These are phyloP conservation scores for Aspergillus sp. DNA, from an alignment of 2,329 filamentous ascomycete genomes.

Conservation along the genomic window DNA sequence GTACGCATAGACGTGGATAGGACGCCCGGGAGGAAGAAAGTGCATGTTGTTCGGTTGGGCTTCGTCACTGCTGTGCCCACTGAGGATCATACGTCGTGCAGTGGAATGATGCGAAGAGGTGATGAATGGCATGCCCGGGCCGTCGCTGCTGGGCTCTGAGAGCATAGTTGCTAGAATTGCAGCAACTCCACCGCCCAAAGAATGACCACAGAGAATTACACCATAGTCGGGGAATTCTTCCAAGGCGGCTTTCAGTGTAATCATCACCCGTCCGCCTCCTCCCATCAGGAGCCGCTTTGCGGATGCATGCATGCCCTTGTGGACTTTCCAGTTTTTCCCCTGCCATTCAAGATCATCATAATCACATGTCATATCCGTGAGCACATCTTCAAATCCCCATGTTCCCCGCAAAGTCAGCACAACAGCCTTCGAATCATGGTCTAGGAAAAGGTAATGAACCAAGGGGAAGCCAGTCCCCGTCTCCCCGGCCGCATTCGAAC, in stretches of 20 bases:
- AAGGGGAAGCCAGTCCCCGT: constrained; percentile 66
- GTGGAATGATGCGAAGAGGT: constrained; percentile 48
- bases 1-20: constrained; percentile 77
- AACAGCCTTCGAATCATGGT: constrained; percentile 68
- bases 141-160: constrained; percentile 55
- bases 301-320: constrained; percentile 72
- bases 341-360: constrained; percentile 62
- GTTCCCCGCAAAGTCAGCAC: constrained; percentile 72
- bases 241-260: constrained; percentile 63
- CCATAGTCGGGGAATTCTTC: constrained; percentile 68
- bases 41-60: constrained; percentile 27
- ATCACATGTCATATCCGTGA: constrained; percentile 72
- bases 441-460: constrained; percentile 70
- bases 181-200: constrained; percentile 67
- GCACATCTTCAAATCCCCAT: constrained; percentile 68
- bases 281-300: constrained; percentile 66
- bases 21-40: constrained; percentile 63
- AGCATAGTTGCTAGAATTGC: constrained; percentile 69
- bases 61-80: constrained; percentile 21
- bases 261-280: constrained; percentile 63
- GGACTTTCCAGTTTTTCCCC: constrained; percentile 64
- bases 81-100: constrained; percentile 40
- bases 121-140: constrained; percentile 58
- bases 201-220: constrained; percentile 67
- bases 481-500: constrained; percentile 62